Percentiles rank a stretch among this genome's conserved stretches.
Conservation (phyloP, 1,284 basidiomycete genomes). For the Dichomitus squalens region DNA sequence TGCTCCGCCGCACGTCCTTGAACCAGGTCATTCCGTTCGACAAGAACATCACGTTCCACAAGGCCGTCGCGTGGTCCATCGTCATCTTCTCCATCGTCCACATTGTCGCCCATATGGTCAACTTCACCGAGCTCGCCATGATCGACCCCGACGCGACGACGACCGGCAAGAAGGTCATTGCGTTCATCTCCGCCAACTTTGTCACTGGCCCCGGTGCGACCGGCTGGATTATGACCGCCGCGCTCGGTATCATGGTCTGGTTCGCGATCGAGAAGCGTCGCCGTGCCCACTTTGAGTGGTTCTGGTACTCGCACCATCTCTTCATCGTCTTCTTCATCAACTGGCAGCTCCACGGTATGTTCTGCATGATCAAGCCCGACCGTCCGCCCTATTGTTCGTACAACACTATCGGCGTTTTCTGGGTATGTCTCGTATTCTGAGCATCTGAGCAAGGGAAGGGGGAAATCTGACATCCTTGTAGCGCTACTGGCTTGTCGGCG, state of each 20-base stretch:
- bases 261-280: slow-evolving; percentile 81
- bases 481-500: slow-evolving; percentile 90
- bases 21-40: slow-evolving; percentile 89
- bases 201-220: slow-evolving; percentile 87
- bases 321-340: slow-evolving; percentile 88
- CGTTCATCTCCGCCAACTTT: slow-evolving; percentile 80
- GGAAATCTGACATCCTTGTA: slow-evolving; percentile 33
- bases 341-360: slow-evolving; percentile 94
- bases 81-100: slow-evolving; percentile 76
- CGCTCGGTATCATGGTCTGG: slow-evolving; percentile 77
- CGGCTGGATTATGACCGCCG: slow-evolving; percentile 87
- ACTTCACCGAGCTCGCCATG: slow-evolving; percentile 73
- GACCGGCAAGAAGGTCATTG: slow-evolving; percentile 54
- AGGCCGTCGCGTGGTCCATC: slow-evolving; percentile 86
- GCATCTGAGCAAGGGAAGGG: background rate
- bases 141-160: slow-evolving; percentile 54
- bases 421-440: slow-evolving; percentile 52
- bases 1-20: slow-evolving; percentile 79
- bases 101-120: slow-evolving; percentile 77
- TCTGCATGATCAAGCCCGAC: slow-evolving; percentile 93
- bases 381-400: slow-evolving; percentile 81
- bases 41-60: slow-evolving; percentile 88
- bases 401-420: slow-evolving; percentile 89
- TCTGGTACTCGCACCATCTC: slow-evolving; percentile 90
- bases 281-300: slow-evolving; percentile 76